Conservation (phyloP, 2,329 filamentous ascomycete genomes). For the Diaporthe sp. region DNA sequence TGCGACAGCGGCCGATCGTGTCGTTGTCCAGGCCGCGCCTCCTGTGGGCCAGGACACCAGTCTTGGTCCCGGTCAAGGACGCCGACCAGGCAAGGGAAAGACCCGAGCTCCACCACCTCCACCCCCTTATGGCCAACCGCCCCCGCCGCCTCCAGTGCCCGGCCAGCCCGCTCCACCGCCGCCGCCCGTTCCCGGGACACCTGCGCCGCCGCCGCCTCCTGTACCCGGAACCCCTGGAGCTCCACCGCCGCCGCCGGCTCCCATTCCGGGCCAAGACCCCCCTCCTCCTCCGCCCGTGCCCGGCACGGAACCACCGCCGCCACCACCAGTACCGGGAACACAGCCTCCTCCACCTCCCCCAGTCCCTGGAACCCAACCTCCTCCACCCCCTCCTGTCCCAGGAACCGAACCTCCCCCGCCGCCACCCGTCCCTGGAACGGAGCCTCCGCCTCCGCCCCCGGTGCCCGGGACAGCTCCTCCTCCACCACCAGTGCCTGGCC, state of each 20-base stretch:
- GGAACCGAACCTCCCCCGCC: background rate
- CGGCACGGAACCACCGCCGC: background rate
- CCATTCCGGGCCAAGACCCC: background rate
- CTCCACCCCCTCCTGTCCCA: too few relatives aligned
- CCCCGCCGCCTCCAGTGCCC: background rate
- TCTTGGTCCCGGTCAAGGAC: background rate
- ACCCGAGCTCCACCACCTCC: background rate
- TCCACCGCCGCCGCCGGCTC: background rate
- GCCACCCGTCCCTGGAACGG: background rate
- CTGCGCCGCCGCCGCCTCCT: background rate
- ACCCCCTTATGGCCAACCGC: background rate
- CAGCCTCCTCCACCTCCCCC: background rate
- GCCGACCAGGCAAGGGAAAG: background rate
- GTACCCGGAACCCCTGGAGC: background rate
- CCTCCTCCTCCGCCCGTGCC: background rate
- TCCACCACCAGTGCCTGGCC: background rate
- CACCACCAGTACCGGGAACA: background rate
- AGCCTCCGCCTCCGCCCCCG: background rate
- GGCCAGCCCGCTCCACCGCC: background rate
- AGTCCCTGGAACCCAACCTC: too few relatives aligned
- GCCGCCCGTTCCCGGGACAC: background rate
- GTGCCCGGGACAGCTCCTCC: background rate
- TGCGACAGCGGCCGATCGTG: background rate
- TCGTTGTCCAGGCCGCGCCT: conserved; percentile 1
- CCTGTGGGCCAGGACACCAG: background rate